Base-by-base conservation (phyloP, 306 rosid genomes). In the Pueraria montana region DNA sequence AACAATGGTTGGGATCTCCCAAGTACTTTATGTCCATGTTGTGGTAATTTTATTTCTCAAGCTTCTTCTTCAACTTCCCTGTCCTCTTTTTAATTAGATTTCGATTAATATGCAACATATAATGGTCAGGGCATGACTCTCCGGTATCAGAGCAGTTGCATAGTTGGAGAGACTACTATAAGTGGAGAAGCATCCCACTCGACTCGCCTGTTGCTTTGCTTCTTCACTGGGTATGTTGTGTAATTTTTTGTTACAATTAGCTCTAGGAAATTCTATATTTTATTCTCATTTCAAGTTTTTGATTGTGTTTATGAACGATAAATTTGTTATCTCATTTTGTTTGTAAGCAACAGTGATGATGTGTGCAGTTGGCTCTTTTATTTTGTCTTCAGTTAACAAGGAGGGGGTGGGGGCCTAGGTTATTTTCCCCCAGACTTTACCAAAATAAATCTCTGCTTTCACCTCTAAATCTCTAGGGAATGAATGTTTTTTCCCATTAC, bases 191-290 rank as follows among this genome's bases (percentile, higher is more conserved):
- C 87, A 88, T 92, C 78, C 94, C 91, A 2, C 86, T 94, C 24
- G 86, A 89, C 77, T 96, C 99, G 24, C 94, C 94, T 82, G 91
- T 77, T 90, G 93, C 96, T 56, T 81, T 96, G 86, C 91, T 92
- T 85, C 99, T 96, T 88, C 98, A 94, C 24, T 91, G 94, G 95
- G 98, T 96, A 93, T 83, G 94, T 24, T 62, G 52, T 71, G 59
- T 66, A 30, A 11, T 59, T 70, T 72, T 18, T 79, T 50, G 27
- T 27, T 45, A 59, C 62, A 30, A 36, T 50, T 83, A 12, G 74
- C 73, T 65, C 46, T 52, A 46, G 23, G 45, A 34, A 36, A 30
- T 84, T 58, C 43, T 2, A 34, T 32, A 40, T 78, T 72, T 16
- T 13, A 16, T 84, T 38, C 46, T 21, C 53, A 30, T 77, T 77